Evolutionary conservation across 176 grass and related monocot genomes (phyloP).

Genomic region (Luzula sylvatica): DNA sequence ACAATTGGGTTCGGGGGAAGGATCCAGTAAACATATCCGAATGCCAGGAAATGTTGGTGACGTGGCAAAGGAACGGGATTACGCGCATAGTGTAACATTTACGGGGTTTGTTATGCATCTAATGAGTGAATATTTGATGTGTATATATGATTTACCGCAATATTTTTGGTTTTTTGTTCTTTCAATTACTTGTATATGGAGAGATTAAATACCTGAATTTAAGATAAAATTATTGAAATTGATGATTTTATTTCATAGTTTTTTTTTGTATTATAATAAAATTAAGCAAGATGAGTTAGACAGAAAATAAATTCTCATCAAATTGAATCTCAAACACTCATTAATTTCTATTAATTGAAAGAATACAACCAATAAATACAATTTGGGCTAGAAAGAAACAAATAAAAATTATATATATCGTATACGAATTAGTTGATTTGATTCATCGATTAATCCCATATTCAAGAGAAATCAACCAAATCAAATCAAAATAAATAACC

Average conservation of each 20-base stretch:
- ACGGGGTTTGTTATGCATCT: conserved; percentile 44
- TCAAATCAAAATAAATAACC: conserved; percentile 15
- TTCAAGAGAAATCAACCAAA: neutral
- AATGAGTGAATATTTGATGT: no score
- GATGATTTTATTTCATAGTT: no score
- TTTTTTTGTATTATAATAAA: no score
- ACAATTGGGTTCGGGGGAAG: conserved; percentile 19
- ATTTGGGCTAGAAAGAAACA: no score
- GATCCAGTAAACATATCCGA: conserved; percentile 14
- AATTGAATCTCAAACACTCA: no score
- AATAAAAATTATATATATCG: neutral
- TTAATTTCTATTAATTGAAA: no score
- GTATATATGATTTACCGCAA: neutral
- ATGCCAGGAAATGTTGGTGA: conserved; percentile 6
- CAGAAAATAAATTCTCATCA: no score
- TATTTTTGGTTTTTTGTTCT: neutral
- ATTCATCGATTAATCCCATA: conserved; percentile 4
- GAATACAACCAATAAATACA: no score
- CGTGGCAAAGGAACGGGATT: conserved; percentile 30
- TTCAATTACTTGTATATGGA: neutral
- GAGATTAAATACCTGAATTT: neutral
- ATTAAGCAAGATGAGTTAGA: no score
- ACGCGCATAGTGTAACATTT: conserved; percentile 47
- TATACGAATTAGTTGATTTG: neutral
- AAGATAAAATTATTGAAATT: no score